Base-by-base conservation (phyloP, 169 alveolate species). In the Theileria equi region DNA sequence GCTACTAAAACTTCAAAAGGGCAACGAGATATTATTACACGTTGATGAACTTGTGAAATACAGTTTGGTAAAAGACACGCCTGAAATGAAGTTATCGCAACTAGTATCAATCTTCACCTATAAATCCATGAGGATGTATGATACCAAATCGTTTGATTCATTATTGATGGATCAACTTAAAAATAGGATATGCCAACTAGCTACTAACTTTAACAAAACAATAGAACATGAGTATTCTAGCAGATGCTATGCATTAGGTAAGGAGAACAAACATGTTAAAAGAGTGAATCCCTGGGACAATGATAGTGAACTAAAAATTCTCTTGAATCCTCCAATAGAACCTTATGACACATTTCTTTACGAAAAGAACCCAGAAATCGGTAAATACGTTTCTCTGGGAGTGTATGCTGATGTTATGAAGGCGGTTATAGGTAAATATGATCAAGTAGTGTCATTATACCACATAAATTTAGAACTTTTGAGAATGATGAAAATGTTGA, bases 251-350 rank as follows among this genome's bases (percentile, higher is more conserved):
- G n/a, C 5, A 13, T 34, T 50, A 17, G 55, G 47, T 10, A 25
- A n/a, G 5, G 21, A 4, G 0, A 36, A 45, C 7, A 40, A 13
- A 13, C n/a, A 58, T n/a, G 36, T 36, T 16, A 19, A 36, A 32
- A 38, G 41, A 26, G 50, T 26, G 3, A 29, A 74, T 47, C 76
- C 57, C 0, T 74, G 84, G 84, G 47, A 60, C 23, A 19, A 55
- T 5, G 21, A 41, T 2, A 36, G 23, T 17, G 84, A 72, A 0
- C 34, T 74, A 31, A 49, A 34, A 17, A 7, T 34, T 31, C 72
- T 74, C 26, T 64, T 74, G 45, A 62, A 50, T 4, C 17, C 23
- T 7, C 84, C 84, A 5, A 19, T 1, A n/a, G 84, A 74, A 21
- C 73, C 61, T 38, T 23, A 17, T 0, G 84, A 74, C 49, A 25